Conservation (phyloP, 148 eudicot genomes). For the Simmondsia chinensis region DNA sequence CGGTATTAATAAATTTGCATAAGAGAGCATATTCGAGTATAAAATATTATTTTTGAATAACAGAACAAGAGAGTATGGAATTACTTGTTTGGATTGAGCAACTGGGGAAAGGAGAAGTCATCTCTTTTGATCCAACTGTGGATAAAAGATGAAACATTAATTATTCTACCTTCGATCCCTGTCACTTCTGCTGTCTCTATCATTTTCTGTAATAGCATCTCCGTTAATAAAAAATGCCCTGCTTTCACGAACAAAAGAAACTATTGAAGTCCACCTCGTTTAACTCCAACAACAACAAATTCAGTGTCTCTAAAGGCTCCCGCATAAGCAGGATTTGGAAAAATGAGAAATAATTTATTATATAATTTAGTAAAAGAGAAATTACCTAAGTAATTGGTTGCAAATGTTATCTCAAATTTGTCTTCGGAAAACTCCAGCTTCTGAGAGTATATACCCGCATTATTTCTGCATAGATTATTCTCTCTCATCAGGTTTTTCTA, state of each 20-base stretch:
- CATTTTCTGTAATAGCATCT: constrained; percentile 77
- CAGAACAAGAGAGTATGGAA: neutral
- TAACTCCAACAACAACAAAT: too few relatives aligned
- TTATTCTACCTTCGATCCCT: constrained; percentile 71
- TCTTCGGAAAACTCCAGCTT: constrained; percentile 91
- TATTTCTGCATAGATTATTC: constrained; percentile 44
- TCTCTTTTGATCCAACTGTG: constrained; percentile 81
- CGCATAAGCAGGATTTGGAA: too few relatives aligned
- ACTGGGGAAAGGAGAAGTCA: constrained; percentile 35
- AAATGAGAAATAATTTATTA: too few relatives aligned
- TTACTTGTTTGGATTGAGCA: constrained; percentile 60
- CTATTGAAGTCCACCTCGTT: too few relatives aligned
- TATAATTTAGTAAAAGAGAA: too few relatives aligned
- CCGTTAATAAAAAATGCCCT: constrained; percentile 90
- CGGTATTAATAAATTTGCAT: too few relatives aligned
- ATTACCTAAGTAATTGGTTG: constrained; percentile 95
- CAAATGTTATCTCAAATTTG: constrained; percentile 85
- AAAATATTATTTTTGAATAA: too few relatives aligned
- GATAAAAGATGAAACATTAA: constrained; percentile 74
- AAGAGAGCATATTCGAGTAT: too few relatives aligned
- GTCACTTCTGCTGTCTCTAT: constrained; percentile 68
- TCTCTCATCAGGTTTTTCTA: neutral
- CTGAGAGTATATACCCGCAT: constrained; percentile 86
- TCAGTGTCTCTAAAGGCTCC: too few relatives aligned
- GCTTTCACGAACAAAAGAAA: too few relatives aligned